Evolutionary conservation across 148 eudicot genomes (phyloP).

Genomic region (Chenopodium quinoa): DNA sequence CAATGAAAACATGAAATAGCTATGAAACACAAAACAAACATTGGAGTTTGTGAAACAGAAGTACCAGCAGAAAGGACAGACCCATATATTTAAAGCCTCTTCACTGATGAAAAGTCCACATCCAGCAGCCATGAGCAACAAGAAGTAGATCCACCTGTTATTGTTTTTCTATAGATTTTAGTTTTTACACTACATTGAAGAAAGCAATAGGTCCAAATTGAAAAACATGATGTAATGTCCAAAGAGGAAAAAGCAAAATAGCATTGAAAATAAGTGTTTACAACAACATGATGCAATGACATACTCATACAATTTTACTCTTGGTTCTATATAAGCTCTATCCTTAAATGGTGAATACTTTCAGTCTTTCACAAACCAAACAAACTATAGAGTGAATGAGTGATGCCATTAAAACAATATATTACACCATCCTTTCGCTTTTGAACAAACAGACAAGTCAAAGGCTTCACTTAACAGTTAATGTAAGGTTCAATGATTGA

Average conservation of each 20-base stretch:
- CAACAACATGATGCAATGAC: slow-evolving; percentile 7
- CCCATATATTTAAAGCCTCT: slow-evolving; percentile 99
- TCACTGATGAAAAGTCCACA: slow-evolving; percentile 90
- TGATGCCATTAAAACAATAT: not conserved
- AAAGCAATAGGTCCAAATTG: not conserved
- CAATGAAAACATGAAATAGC: not conserved
- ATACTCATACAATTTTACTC: not conserved
- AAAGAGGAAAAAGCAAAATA: not conserved
- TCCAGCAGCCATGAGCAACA: slow-evolving; percentile 97
- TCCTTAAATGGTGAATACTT: not conserved
- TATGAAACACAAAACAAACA: slow-evolving; percentile 1
- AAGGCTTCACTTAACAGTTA: not conserved
- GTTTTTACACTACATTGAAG: not conserved
- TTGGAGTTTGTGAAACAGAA: slow-evolving; percentile 49
- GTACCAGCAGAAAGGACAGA: slow-evolving; percentile 66
- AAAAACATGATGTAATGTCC: not conserved
- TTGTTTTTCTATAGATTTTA: not conserved
- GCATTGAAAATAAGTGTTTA: not conserved
- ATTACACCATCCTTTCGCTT: not conserved
- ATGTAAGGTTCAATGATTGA: not conserved
- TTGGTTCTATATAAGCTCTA: not conserved
- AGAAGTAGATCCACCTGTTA: slow-evolving; percentile 87
- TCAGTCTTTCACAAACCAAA: not conserved
- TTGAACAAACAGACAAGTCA: not conserved
- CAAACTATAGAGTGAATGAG: not conserved